These are phyloP conservation scores for Entomortierella parvispora DNA, from an alignment of 192 early-diverging fungal species.

Conservation along the genomic window DNA sequence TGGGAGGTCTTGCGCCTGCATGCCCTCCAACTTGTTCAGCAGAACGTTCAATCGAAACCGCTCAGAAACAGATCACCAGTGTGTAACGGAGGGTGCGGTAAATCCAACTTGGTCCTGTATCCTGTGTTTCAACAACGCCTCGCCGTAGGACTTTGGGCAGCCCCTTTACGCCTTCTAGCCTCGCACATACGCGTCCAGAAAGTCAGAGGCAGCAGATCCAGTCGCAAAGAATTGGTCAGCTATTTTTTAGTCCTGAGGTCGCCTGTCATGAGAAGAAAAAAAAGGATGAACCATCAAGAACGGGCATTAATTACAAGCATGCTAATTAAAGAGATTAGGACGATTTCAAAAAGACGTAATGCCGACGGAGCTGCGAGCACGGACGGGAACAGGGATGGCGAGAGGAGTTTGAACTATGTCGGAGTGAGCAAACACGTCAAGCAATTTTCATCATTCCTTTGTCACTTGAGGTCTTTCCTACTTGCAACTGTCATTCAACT, in stretches of 20 bases:
- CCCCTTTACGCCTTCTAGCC: slow-evolving; percentile 4
- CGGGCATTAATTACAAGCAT: background rate
- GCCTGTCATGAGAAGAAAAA: slow-evolving; percentile 4
- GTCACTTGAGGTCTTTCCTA: no score
- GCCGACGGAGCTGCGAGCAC: no score
- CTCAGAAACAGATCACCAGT: slow-evolving; percentile 1
- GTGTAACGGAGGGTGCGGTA: slow-evolving; percentile 11
- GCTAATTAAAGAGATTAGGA: background rate
- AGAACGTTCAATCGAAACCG: slow-evolving; percentile 23
- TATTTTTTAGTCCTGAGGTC: slow-evolving; percentile 18
- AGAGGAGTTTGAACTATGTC: no score
- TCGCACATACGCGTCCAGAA: slow-evolving; percentile 13
- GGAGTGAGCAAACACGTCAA: no score
- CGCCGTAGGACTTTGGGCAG: slow-evolving; percentile 23
- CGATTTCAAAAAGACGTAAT: no score
- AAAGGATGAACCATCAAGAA: background rate
- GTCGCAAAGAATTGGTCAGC: slow-evolving; percentile 3
- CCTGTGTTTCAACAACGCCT: background rate
- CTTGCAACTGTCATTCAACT: no score
- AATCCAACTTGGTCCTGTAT: slow-evolving; percentile 30
- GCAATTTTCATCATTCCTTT: no score
- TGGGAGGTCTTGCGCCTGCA: slow-evolving; percentile 11
- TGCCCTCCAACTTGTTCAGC: slow-evolving; percentile 10
- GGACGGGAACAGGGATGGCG: no score
- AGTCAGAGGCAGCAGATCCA: slow-evolving; percentile 15